Evolutionary conservation across 768 basidiomycete genomes (phyloP), one percentile per base, ranked within the genome.

Genomic region (Suillus subalutaceus): DNA sequence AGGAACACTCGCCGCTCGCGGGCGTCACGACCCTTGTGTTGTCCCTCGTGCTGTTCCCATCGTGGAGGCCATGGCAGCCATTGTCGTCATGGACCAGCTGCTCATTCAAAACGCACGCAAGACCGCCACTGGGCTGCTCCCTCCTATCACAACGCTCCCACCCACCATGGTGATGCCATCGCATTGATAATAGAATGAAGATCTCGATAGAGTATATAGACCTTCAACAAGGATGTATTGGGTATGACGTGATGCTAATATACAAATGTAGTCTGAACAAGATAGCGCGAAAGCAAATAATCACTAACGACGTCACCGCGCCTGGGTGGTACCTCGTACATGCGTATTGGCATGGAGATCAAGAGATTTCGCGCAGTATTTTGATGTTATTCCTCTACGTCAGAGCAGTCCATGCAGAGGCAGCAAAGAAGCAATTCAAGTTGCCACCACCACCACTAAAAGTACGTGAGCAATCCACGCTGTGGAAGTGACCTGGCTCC

Each of bases 21-120:
- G 97, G 15, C 85, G 97, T 63, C 97, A 99, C 79, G 97, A 98
- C 75, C 96, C 97, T 20, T 98, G 97, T 75, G 97, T 99, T 55
- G 95, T 99, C 6, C 97, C 97, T 50, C 90, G 96, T 57, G 96
- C 96, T 23, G 94, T 98, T 10, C 96, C 97, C 52, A 99, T 99
- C 72, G 97, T 99, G 53, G 97, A 99, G 80, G 89, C 94, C 1
- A 99, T 99, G 97, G 95, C 97, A 0, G 90, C 91, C 35, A 84
- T 99, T 59, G 97, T 98, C 66, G 85, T 97, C 70, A 94, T 99
- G 90, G 97, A 99, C 75, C 88, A 91, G 72, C 83, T 98, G 65
- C 84, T 98, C 48, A 88, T 93, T 65, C 97, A 99, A 79, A 93
- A 94, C 69, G 84, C 96, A 10, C 88, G 97, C 60, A 84, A 84